Base-by-base conservation (phyloP, 225 moss, liverwort and hornwort species). In the Climacium dendroides region DNA sequence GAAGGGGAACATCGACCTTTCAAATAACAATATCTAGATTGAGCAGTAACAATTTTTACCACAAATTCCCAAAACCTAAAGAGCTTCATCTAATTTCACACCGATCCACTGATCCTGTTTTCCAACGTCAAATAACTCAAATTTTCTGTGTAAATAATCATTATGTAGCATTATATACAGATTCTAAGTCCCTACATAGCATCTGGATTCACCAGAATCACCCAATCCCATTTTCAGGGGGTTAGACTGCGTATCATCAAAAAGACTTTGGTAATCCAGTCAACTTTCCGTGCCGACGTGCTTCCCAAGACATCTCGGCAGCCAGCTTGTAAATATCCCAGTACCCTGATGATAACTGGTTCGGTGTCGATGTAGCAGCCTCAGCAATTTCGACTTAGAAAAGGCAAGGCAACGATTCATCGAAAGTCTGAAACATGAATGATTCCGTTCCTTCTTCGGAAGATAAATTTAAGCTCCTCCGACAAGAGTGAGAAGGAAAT, bases 401-500 rank as follows among this genome's bases (percentile, higher is more conserved):
- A 77, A 41, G 18, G 34, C 34, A 43, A 43, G 19, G 43, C 60
- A 30, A 43, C 14, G 43, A 20, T 43, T 43, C 6, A 16, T 59
- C 41, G 43, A 52, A 29, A 87, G 11, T 16, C 25, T 20, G 65
- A 75, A 47, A 75, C 76, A 47, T 29, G 30, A 71, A 60, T 47
- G 18, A 22, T 9, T 54, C 60, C 55, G 25, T 50, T 67, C 11
- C 26, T 9, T 50, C 23, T 30, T 61, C 29, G n/a, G 53, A 74
- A 58, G 20, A 39, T 32, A 67, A 37, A 24, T 19, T 89, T 71
- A 93, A 39, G 91, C 93, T 85, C 80, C 90, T 81, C 94, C 94
- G 34, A 92, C 93, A 29, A 94, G 92, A 7, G 93, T 91, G 58
- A 93, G 93, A 63, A 94, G 93, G 84, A 94, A 93, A 37, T 77